Conservation (phyloP, 1,139 yeast genomes). For the Candida gigantensis region DNA sequence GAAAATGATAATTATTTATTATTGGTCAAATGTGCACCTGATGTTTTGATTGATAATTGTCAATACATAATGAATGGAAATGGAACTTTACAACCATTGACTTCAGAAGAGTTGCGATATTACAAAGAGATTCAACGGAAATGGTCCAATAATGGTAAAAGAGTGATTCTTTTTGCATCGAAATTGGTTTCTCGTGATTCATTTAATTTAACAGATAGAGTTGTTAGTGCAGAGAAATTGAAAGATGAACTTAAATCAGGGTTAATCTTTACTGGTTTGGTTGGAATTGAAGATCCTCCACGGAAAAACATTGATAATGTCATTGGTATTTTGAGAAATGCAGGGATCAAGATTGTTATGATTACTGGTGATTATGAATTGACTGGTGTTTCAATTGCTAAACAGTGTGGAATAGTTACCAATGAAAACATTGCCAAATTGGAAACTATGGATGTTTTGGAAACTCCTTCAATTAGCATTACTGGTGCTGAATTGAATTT, state of each 20-base stretch:
- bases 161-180: constrained; percentile 46
- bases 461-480: constrained; percentile 32
- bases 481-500: constrained; percentile 40
- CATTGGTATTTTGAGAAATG: constrained; percentile 39
- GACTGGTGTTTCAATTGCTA: constrained; percentile 55
- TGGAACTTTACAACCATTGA: constrained; percentile 15
- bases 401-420: constrained; percentile 45
- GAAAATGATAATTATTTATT: constrained; percentile 21
- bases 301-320: constrained; percentile 44
- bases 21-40: constrained; percentile 54
- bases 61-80: constrained; percentile 20
- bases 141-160: constrained; percentile 46
- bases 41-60: constrained; percentile 40
- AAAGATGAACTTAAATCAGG: constrained; percentile 17
- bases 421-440: constrained; percentile 26
- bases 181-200: constrained; percentile 19
- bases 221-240: constrained; percentile 16
- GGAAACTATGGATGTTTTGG: constrained; percentile 19
- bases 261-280: constrained; percentile 40
- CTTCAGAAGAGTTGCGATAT: constrained; percentile 15
- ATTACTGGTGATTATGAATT: constrained; percentile 56
- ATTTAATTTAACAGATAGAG: constrained; percentile 13
- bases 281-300: constrained; percentile 56
- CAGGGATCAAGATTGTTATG: constrained; percentile 53
- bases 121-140: constrained; percentile 30